Evolutionary conservation across 148 eudicot genomes (phyloP).

Genomic region (Amaranthus palmeri): DNA sequence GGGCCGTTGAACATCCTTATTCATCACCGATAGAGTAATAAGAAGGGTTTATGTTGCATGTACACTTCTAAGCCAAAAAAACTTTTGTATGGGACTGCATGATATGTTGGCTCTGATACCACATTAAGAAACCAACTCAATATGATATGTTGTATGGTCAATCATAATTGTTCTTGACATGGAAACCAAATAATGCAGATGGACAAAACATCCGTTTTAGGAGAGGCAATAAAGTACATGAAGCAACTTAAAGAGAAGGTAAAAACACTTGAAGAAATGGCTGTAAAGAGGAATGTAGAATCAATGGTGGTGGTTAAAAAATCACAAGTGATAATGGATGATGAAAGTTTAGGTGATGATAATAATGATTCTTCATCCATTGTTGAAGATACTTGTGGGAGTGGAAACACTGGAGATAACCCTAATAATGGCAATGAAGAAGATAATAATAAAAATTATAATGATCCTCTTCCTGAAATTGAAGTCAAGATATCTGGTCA

Average conservation of each 20-base stretch:
- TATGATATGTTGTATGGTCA: not conserved
- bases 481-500: conserved; percentile 25
- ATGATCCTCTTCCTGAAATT: conserved; percentile 1
- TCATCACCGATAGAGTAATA: too few relatives aligned
- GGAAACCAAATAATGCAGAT: conserved; percentile 6
- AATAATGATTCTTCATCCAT: not conserved
- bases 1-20: too few relatives aligned
- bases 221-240: conserved; percentile 24
- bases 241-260: conserved; percentile 23
- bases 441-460: not conserved
- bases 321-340: conserved; percentile 2
- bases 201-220: conserved; percentile 24
- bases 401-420: not conserved
- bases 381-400: not conserved
- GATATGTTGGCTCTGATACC: not conserved
- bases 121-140: not conserved
- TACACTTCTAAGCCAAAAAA: too few relatives aligned
- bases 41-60: too few relatives aligned
- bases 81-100: too few relatives aligned
- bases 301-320: conserved; percentile 12
- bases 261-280: conserved; percentile 16
- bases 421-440: not conserved
- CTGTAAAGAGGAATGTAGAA: conserved; percentile 5
- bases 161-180: not conserved
- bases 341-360: not conserved